Percentiles rank a stretch among this genome's conserved stretches.
phyloP scores from a whole-genome alignment of 108 stramenopile genomes.

The Conticribra weissflogii region DNA sequence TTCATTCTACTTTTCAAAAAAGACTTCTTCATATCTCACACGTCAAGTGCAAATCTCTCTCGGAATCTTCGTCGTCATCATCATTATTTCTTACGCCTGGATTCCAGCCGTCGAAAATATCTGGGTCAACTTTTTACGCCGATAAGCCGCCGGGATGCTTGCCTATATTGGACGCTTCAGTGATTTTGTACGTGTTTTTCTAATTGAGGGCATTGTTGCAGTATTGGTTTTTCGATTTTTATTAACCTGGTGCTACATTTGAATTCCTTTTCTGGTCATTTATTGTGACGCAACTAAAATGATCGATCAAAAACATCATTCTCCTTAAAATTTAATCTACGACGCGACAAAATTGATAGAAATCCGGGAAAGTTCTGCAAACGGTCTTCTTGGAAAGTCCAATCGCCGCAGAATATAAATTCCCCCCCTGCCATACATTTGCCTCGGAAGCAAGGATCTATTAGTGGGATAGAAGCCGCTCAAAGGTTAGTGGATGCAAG shows the following conservation, averaged over 20 bases:
- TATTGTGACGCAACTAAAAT: not conserved
- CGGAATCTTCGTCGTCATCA: no score
- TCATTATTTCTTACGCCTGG: constrained; percentile 24
- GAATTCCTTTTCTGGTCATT: not conserved
- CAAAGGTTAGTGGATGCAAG: constrained; percentile 14
- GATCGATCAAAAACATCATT: not conserved
- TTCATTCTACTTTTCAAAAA: no score
- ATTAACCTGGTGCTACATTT: no score
- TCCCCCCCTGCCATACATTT: no score
- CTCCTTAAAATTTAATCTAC: not conserved
- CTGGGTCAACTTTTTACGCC: not conserved
- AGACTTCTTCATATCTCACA: no score
- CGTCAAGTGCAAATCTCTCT: no score
- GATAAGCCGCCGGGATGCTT: not conserved
- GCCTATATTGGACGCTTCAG: constrained; percentile 17
- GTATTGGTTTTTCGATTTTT: no score
- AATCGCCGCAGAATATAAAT: not conserved
- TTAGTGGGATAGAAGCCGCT: constrained; percentile 29
- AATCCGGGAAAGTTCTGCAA: constrained; percentile 19
- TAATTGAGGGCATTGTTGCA: no score
- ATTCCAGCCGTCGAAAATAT: constrained; percentile 14
- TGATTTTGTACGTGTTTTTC: constrained; percentile 19
- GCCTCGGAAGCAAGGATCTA: constrained; percentile 6
- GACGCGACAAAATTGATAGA: not conserved
- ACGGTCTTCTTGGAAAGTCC: constrained; percentile 1